phyloP scores from a whole-genome alignment of 2,329 filamentous ascomycete genomes.

The Fusarium vanettenii region DNA sequence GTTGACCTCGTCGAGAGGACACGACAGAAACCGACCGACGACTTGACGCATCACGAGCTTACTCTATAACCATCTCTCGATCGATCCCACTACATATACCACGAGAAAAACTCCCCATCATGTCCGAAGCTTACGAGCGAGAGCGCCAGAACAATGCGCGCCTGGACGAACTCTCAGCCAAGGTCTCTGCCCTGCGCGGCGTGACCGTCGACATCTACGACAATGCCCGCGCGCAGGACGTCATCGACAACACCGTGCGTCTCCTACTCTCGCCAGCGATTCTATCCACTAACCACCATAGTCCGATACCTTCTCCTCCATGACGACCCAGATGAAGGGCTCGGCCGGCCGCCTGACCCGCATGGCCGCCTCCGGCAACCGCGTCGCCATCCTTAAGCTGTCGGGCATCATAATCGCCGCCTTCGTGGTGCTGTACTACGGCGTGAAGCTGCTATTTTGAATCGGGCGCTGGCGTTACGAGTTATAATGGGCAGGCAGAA shows the following conservation, averaged over 20 bases:
- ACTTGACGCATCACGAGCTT: not conserved
- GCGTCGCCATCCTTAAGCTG: slow-evolving; percentile 89
- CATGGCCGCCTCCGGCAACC: slow-evolving; percentile 93
- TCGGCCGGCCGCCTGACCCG: slow-evolving; percentile 84
- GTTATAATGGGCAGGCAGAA: not conserved
- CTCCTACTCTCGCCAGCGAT: not conserved
- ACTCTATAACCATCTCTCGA: not conserved
- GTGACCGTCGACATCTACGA: slow-evolving; percentile 99
- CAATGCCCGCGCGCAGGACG: slow-evolving; percentile 86
- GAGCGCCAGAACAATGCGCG: slow-evolving; percentile 95
- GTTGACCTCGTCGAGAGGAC: slow-evolving; percentile 1
- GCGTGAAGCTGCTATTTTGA: slow-evolving; percentile 72
- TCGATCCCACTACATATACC: not conserved
- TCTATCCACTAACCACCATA: slow-evolving; percentile 48
- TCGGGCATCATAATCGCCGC: slow-evolving; percentile 81
- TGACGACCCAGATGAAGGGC: slow-evolving; percentile 84
- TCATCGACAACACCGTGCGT: slow-evolving; percentile 87
- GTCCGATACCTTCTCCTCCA: slow-evolving; percentile 91
- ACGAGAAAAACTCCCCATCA: slow-evolving; percentile 46
- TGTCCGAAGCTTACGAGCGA: slow-evolving; percentile 83
- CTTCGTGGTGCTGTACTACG: slow-evolving; percentile 82
- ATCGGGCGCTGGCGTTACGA: slow-evolving; percentile 9
- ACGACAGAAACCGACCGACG: not conserved
- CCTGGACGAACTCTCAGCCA: slow-evolving; percentile 88
- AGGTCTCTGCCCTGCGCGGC: slow-evolving; percentile 90